Evolutionary conservation across 805 yeast genomes (phyloP).

Genomic region (Nakazawaea wyomingensis): DNA sequence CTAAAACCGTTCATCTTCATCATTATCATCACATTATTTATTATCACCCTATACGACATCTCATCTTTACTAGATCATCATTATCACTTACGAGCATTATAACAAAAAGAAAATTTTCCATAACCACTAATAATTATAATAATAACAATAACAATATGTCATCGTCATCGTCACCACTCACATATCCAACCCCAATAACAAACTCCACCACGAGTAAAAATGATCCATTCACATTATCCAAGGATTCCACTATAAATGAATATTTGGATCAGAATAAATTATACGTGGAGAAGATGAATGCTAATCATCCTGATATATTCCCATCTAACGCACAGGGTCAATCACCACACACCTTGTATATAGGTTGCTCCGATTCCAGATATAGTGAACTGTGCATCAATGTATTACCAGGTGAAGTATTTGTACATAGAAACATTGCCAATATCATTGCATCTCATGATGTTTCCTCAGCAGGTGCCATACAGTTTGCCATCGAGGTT

Average conservation of each 20-base stretch:
- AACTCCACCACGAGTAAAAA: not conserved
- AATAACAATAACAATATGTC: not conserved
- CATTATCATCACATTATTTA: not conserved
- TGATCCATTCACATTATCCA: slow-evolving; percentile 38
- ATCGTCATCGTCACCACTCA: slow-evolving; percentile 1
- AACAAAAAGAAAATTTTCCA: not conserved
- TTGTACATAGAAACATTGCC: slow-evolving; percentile 85
- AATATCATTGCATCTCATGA: slow-evolving; percentile 71
- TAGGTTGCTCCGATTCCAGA: slow-evolving; percentile 92
- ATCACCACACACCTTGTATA: slow-evolving; percentile 89
- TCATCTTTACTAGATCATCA: too few species aligned
- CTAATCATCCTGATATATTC: slow-evolving; percentile 52
- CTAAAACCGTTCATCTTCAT: not conserved
- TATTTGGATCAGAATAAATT: slow-evolving; percentile 42
- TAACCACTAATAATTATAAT: not conserved
- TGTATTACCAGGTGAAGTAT: slow-evolving; percentile 87
- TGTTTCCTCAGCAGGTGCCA: slow-evolving; percentile 65
- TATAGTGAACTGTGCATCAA: slow-evolving; percentile 74
- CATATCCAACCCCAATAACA: not conserved
- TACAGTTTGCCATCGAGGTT: slow-evolving; percentile 85
- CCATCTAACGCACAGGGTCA: slow-evolving; percentile 75
- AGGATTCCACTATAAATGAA: slow-evolving; percentile 44
- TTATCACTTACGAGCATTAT: too few species aligned
- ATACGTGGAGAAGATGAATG: slow-evolving; percentile 41
- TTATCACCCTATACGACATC: not conserved